These are phyloP conservation scores for Lactarius indigo DNA, from an alignment of 768 basidiomycete species.

Conservation along the genomic window DNA sequence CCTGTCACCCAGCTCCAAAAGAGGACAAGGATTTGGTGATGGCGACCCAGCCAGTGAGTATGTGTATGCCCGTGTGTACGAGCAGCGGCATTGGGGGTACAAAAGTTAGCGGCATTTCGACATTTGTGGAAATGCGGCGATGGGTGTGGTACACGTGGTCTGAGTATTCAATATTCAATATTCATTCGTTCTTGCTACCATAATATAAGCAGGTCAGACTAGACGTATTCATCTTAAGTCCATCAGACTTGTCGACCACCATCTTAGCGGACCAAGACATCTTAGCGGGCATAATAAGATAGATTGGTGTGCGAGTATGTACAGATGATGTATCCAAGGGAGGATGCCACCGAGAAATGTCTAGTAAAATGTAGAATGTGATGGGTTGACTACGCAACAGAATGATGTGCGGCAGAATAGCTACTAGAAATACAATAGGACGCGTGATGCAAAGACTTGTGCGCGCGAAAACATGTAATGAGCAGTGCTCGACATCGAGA, in stretches of 20 bases:
- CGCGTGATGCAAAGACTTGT: background rate
- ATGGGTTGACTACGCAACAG: background rate
- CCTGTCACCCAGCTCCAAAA: no score
- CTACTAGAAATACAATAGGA: conserved; percentile 7
- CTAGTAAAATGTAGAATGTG: background rate
- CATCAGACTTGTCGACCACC: background rate
- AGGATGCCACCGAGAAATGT: background rate
- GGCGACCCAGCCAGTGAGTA: no score
- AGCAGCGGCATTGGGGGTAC: no score
- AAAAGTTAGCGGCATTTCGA: no score
- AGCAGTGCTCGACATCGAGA: background rate
- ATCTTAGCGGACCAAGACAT: background rate
- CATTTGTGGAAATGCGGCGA: no score
- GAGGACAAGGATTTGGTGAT: no score
- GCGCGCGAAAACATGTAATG: conserved; percentile 1
- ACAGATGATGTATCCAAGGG: background rate
- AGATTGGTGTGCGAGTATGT: conserved; percentile 3
- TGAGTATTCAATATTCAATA: no score
- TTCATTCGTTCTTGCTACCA: no score
- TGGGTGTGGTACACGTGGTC: no score
- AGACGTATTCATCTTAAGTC: background rate
- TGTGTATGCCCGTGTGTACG: no score
- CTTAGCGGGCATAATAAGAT: conserved; percentile 5
- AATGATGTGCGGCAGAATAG: background rate
- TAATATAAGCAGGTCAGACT: no score